Evolutionary conservation across 2,329 filamentous ascomycete species (phyloP).

Genomic region (Claviceps purpurea): DNA sequence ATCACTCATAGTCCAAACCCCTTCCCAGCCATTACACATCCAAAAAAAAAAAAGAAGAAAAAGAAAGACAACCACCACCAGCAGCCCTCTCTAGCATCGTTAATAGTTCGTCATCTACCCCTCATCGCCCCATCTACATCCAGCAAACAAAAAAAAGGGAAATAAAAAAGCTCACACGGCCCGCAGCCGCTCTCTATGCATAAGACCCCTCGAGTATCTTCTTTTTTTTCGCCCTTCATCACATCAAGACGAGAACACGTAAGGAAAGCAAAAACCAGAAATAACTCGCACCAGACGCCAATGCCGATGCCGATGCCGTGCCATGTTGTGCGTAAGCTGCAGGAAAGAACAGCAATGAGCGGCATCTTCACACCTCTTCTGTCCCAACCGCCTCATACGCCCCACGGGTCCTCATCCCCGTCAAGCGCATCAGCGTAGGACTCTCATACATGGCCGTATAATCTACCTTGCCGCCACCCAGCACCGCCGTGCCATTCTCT

Average conservation of each 20-base stretch:
- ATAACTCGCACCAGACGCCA: not conserved
- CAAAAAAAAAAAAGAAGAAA: not conserved
- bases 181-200: not conserved
- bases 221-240: not conserved
- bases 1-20: not conserved
- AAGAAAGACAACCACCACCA: not conserved
- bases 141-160: not conserved
- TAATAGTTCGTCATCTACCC: not conserved
- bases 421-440: constrained; percentile 51
- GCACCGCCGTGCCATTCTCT: constrained; percentile 58
- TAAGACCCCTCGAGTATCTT: not conserved
- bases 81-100: too few species aligned
- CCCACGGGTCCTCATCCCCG: constrained; percentile 34
- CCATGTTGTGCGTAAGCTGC: not conserved
- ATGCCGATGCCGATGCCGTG: not conserved
- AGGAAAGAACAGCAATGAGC: not conserved
- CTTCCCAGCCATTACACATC: not conserved
- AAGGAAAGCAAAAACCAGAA: not conserved
- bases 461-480: constrained; percentile 70
- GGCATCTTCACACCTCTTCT: constrained; percentile 31
- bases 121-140: not conserved
- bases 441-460: constrained; percentile 85
- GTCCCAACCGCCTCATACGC: constrained; percentile 51
- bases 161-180: not conserved
- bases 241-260: not conserved